Evolutionary conservation across 768 basidiomycete species (phyloP), one percentile per base, ranked within the genome.

Genomic region (Trametes gibbosa): DNA sequence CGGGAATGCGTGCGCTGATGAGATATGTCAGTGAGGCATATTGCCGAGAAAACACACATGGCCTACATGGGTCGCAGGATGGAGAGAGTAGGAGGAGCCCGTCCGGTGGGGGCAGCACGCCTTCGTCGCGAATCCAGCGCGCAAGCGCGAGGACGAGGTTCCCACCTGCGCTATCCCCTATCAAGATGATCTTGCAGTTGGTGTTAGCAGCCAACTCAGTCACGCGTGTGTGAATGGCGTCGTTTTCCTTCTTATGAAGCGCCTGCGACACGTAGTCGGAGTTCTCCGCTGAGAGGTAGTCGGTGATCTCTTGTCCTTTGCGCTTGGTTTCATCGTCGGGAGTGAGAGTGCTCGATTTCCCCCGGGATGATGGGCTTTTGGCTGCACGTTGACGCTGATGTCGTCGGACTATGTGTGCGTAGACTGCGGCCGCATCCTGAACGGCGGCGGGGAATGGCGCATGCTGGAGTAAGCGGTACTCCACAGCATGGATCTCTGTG

Each of bases 91-190:
- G 68, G 4, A 82, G 68, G 21, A 83, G 67, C 1, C 77, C 81
- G 53, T 79, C 71, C 0, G 81, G 81, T 37, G 72, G 68, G 6
- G 77, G 78, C 0, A 83, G 66, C 14, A 73, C 63, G 9, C 73
- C 75, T 64, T 83, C 79, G 56, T 82, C 81, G 27, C 81, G 71
- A n/a, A 83, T 69, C 81, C 81, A 83, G 40, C 81, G 76, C 7
- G 80, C 72, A 2, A 82, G 73, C 12, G 80, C 76, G 9, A 83
- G 74, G 1, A 78, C 80, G 1, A 83, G 72, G 59, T 82, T 82
- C 6, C 82, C 81, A 13, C 82, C 82, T 0, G 82, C 79, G 59
- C 79, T 80, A 59, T 82, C 82, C n/a, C 81, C 82, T 35, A 81
- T 76, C 43, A 83, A 73, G 25, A 82, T 65, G 46, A 81, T 74